phyloP scores from a whole-genome alignment of 345 rosid species.

The Bruguiera parviflora region DNA sequence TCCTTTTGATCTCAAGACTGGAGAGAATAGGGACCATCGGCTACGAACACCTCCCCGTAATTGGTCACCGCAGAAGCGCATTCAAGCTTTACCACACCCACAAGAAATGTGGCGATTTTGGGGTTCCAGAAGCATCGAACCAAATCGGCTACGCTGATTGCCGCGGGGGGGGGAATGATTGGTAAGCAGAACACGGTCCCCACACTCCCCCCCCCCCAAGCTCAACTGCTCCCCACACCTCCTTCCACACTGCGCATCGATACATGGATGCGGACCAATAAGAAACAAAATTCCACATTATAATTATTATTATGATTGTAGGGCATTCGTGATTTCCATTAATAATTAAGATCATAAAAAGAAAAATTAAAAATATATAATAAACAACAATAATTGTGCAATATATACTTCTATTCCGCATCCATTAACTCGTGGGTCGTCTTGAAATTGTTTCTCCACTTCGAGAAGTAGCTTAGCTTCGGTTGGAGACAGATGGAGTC shows the following conservation, averaged over 20 bases:
- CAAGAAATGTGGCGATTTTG: slow-evolving; percentile 17
- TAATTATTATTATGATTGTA: too few species aligned
- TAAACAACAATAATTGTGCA: too few species aligned
- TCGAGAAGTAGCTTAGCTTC: not conserved
- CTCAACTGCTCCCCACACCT: not conserved
- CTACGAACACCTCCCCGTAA: slow-evolving; percentile 1
- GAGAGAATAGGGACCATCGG: slow-evolving; percentile 4
- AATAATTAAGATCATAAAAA: too few species aligned
- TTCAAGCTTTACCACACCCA: slow-evolving; percentile 8
- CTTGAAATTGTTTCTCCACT: slow-evolving; percentile 5
- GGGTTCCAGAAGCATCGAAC: not conserved
- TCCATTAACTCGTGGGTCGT: not conserved
- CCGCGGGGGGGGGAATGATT: slow-evolving; percentile 33
- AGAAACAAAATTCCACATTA: too few species aligned
- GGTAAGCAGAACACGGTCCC: not conserved
- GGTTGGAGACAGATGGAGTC: slow-evolving; percentile 28
- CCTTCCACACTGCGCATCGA: not conserved
- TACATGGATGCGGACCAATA: too few species aligned
- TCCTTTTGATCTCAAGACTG: not conserved
- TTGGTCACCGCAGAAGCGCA: not conserved
- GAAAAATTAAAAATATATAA: too few species aligned
- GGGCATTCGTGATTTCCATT: too few species aligned
- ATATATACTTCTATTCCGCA: too few species aligned
- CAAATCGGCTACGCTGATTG: slow-evolving; percentile 40
- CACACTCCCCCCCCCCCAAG: not conserved